These are phyloP conservation scores for Stephania cephalantha DNA, from an alignment of 164 flowering plant species.

Conservation along the genomic window DNA sequence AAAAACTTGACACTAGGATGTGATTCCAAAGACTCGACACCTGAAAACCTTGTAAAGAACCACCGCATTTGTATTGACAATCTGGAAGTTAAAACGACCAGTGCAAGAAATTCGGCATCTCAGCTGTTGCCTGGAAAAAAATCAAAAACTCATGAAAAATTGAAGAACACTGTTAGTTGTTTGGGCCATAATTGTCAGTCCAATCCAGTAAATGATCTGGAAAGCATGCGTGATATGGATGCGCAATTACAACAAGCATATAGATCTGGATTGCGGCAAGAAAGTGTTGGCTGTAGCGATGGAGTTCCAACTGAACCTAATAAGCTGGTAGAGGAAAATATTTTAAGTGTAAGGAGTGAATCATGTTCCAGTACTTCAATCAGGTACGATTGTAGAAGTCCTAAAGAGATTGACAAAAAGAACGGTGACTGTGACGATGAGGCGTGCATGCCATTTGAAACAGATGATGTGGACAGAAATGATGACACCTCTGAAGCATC, in stretches of 20 bases:
- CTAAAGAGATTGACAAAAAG: constrained; percentile 21
- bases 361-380: constrained; percentile 16
- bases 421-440: constrained; percentile 18
- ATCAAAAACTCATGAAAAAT: constrained; percentile 17
- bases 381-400: constrained; percentile 21
- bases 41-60: constrained; percentile 9
- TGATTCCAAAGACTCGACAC: constrained; percentile 13
- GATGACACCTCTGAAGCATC: constrained; percentile 55
- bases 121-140: constrained; percentile 22
- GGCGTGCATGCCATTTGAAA: constrained; percentile 17
- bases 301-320: constrained; percentile 12
- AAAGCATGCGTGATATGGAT: constrained; percentile 18
- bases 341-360: constrained; percentile 15
- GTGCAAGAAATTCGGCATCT: constrained; percentile 17
- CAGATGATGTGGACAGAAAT: constrained; percentile 24
- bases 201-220: constrained; percentile 9
- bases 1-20: constrained; percentile 9
- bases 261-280: constrained; percentile 10
- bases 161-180: constrained; percentile 20
- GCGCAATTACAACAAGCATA: constrained; percentile 17
- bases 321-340: constrained; percentile 17
- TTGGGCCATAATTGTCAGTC: constrained; percentile 10
- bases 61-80: constrained; percentile 15
- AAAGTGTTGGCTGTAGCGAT: constrained; percentile 10
- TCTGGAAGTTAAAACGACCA: constrained; percentile 14